These are phyloP conservation scores for Phaeodactylum tricornutum DNA, from an alignment of 108 stramenopile genomes.

Conservation along the genomic window DNA sequence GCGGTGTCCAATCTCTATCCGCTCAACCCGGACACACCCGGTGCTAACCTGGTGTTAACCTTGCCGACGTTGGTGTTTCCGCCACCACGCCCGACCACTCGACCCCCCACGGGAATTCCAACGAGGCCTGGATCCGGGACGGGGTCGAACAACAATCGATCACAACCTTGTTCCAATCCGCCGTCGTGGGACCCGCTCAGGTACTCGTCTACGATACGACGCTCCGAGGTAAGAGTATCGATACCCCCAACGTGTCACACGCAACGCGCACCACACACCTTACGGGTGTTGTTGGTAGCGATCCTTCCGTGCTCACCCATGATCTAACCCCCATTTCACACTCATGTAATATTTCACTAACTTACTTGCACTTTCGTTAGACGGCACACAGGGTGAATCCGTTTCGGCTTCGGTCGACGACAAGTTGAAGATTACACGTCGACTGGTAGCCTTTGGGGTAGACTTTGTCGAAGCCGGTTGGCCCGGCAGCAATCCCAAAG, in stretches of 20 bases:
- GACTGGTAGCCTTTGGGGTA: constrained; percentile 63
- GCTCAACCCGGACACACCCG: no score
- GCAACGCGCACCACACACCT: no score
- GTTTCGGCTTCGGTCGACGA: constrained; percentile 84
- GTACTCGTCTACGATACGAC: constrained; percentile 79
- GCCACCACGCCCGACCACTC: no score
- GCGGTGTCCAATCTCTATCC: no score
- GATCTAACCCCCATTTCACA: not conserved
- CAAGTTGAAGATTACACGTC: constrained; percentile 77
- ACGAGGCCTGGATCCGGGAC: no score
- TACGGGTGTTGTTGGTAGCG: not conserved
- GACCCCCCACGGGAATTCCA: no score
- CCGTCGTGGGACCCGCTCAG: constrained; percentile 38
- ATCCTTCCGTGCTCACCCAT: not conserved
- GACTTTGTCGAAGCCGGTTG: constrained; percentile 92
- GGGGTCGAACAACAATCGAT: no score
- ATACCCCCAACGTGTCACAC: no score
- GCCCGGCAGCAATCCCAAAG: constrained; percentile 91
- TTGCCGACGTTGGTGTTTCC: no score
- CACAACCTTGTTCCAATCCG: no score
- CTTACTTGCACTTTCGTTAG: constrained; percentile 13
- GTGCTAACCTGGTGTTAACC: no score
- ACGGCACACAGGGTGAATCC: constrained; percentile 90
- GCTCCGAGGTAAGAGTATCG: constrained; percentile 57
- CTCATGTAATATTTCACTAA: not conserved